phyloP scores from a whole-genome alignment of 257 asterid genomes.

The Anisodus tanguticus region DNA sequence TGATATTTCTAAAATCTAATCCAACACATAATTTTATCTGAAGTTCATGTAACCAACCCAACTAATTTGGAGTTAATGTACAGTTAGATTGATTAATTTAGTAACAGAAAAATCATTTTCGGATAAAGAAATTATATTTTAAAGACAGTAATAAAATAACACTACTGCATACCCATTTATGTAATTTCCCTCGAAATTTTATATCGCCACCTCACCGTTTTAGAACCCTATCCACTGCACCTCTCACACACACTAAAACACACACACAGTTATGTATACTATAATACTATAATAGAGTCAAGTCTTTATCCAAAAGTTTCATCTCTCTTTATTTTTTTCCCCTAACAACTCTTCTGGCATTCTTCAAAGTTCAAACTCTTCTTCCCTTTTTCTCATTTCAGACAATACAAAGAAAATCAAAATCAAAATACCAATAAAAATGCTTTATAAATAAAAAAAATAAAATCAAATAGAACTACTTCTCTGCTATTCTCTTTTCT shows the following conservation, averaged over 20 bases:
- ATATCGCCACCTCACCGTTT: neutral
- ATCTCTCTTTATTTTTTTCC: neutral
- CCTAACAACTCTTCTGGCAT: constrained; percentile 31
- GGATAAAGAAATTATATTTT: too few species aligned
- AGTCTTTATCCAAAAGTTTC: neutral
- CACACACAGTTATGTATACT: neutral
- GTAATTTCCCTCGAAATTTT: neutral
- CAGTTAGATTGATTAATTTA: neutral
- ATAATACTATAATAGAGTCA: neutral
- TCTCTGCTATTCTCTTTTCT: too few species aligned
- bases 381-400: constrained; percentile 31
- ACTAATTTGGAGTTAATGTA: too few species aligned
- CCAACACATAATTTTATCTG: neutral
- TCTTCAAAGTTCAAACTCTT: constrained; percentile 26
- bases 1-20: too few species aligned
- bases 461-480: neutral
- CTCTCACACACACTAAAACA: neutral
- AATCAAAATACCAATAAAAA: neutral
- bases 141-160: too few species aligned
- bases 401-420: neutral
- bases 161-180: neutral
- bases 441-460: too few species aligned
- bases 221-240: constrained; percentile 63
- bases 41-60: neutral
- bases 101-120: too few species aligned